Evolutionary conservation across 2,329 filamentous ascomycete species (phyloP), one percentile per base, ranked within the genome.

Genomic region (Exserohilum rostratum): DNA sequence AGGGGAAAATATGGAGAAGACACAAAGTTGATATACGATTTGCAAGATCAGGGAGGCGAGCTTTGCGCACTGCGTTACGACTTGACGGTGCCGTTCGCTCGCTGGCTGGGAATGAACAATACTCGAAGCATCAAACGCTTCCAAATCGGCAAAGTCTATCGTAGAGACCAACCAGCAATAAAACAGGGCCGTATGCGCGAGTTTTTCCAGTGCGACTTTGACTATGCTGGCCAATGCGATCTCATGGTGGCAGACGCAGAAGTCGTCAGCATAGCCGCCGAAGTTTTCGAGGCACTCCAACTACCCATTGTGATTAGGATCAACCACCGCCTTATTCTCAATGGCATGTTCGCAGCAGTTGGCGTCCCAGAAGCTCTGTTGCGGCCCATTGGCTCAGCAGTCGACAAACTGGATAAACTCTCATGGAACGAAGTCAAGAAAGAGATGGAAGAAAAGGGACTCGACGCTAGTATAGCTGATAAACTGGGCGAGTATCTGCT

Each of bases 201-300:
- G 78, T 96, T 96, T 77, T 96, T 95, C 79, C 92, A 96, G 77
- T 96, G 92, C 79, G 92, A 96, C 78, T 95, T 96, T 72, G 92
- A 96, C 73, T 93, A 96, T 78, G 92, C 92, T 9, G 92, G 93
- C 56, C 80, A 78, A 34, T 93, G 91, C 78, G 92, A 96, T 73
- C 77, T 89, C 46, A 96, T 96, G 91, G 83, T 96, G 18, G 90
- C 92, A 56, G 93, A 96, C 71, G 89, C 91, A 34, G 91, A 96
- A 77, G 88, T 96, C 56, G 78, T 96, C 62, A 83, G 88, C 47
- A 91, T 96, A 64, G 85, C 90, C 40, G 86, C 85, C 65, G 91
- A 96, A 73, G 88, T 96, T 39, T 95, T 96, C 67, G 85, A 92
- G 64, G 85, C 84, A 38, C 80, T 96, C 27, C 88, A 87, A 22